Percentiles rank a stretch among this genome's conserved stretches.
phyloP scores from a whole-genome alignment of 2,329 filamentous ascomycete genomes.

The Didymella sp. region DNA sequence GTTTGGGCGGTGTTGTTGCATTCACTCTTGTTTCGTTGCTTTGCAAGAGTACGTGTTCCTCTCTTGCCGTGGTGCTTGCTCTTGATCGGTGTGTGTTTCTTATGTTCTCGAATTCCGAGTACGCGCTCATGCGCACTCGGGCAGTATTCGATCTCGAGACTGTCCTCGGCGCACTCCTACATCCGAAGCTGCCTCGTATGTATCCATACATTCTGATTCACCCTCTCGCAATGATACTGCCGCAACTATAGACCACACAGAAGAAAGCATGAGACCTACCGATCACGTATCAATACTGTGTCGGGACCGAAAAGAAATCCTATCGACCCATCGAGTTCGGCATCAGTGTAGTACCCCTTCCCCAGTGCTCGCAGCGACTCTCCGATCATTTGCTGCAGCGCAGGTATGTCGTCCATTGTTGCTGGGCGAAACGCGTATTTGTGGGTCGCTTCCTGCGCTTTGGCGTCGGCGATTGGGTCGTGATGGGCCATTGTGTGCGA shows the following conservation, averaged over 20 bases:
- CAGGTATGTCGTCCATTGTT: constrained; percentile 40
- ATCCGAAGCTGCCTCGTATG: neutral
- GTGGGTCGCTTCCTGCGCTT: constrained; percentile 45
- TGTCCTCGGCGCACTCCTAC: too few species aligned
- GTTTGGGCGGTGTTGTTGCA: too few species aligned
- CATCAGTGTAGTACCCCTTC: constrained; percentile 38
- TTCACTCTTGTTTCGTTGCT: too few species aligned
- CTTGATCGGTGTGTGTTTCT: too few species aligned
- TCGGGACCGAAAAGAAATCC: constrained; percentile 48
- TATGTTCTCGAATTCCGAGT: too few species aligned
- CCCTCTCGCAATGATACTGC: too few species aligned
- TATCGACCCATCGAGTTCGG: constrained; percentile 47
- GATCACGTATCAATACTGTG: constrained; percentile 42
- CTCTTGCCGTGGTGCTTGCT: too few species aligned
- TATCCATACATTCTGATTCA: neutral
- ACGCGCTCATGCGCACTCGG: too few species aligned
- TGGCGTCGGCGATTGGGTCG: constrained; percentile 41
- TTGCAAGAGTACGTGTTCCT: too few species aligned
- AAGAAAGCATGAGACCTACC: constrained; percentile 22
- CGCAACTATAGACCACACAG: too few species aligned
- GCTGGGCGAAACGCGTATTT: constrained; percentile 40
- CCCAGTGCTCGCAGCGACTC: constrained; percentile 39
- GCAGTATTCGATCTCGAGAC: too few species aligned
- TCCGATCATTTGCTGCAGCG: constrained; percentile 39
- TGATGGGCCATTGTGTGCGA: constrained; percentile 3